Base-by-base conservation (phyloP, 1,139 yeast species). In the Geotrichum klebahnii region DNA sequence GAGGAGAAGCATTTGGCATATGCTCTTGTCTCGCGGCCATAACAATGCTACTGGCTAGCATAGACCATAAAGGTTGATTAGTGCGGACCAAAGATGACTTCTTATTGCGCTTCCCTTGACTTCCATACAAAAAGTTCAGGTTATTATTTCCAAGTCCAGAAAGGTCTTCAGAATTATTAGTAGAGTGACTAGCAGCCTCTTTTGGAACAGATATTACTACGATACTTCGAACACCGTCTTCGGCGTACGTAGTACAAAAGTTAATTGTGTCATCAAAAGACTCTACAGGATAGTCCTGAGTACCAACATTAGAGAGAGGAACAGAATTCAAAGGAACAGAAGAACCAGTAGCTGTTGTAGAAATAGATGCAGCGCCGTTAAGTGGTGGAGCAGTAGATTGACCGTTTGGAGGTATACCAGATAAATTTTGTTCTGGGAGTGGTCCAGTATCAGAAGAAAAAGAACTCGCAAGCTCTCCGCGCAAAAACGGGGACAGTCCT, bases 51-150 rank as follows among this genome's bases (percentile, higher is more conserved):
- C 65, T 63, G 2, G 71, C 71, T 34, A 67, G 54, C n/a, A 64
- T 59, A 2, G 71, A 61, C 71, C 71, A 67, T n/a, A 67, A 48
- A 1, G 70, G 69, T 50, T 67, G 71, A 43, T 60, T 61, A 0
- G 62, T 55, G 20, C 67, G 53, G 5, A 62, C 65, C 2, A 58
- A 44, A 22, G 42, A 17, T 20, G 49, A 3, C 35, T 44, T 51
- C 23, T 51, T 44, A 28, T 38, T 44, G 32, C 49, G 39, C 44
- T 43, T 44, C 34, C 42, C 40, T 10, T 28, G 28, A 1, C 31
- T 26, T 2, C 42, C 35, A n/a, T 26, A 44, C 12, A 46, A 39
- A 20, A 23, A 32, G 23, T 31, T 12, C 1, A 41, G 24, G 41
- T 48, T 51, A 14, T 50, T 50, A 14, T 37, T 46, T n/a, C 49